Evolutionary conservation across 805 yeast species (phyloP).

Genomic region (Candida schatavii): DNA sequence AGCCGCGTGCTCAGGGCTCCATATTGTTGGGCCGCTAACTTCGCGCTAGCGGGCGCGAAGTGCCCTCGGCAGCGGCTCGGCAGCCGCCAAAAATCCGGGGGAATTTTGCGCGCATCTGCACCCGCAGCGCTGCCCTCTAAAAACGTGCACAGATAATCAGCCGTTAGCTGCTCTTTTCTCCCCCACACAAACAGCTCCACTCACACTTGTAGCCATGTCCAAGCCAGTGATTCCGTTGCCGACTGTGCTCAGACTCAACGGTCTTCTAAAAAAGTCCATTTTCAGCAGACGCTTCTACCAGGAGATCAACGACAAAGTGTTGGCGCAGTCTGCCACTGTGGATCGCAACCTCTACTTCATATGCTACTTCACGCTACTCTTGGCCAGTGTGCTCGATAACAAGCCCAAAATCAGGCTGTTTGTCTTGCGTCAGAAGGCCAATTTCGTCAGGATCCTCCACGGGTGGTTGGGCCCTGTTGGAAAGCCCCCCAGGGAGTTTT

Average conservation of each 20-base stretch:
- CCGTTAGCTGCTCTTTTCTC: no score
- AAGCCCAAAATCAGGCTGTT: constrained; percentile 30
- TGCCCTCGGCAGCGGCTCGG: no score
- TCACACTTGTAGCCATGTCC: background rate
- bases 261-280: constrained; percentile 28
- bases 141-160: no score
- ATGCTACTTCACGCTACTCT: constrained; percentile 40
- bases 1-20: no score
- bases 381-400: constrained; percentile 36
- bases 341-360: constrained; percentile 41
- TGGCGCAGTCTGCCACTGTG: constrained; percentile 30
- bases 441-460: constrained; percentile 17
- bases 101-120: background rate
- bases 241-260: constrained; percentile 25
- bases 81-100: no score
- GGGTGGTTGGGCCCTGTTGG: background rate
- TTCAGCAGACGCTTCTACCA: constrained; percentile 39
- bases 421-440: constrained; percentile 23
- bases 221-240: constrained; percentile 16
- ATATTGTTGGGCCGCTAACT: no score
- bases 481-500: background rate
- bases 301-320: constrained; percentile 39
- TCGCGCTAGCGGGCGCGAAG: no score
- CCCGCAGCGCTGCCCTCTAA: background rate
- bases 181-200: background rate